These are phyloP conservation scores for Ambrosia trifida DNA, from an alignment of 129 eudicot species.

Conservation along the genomic window DNA sequence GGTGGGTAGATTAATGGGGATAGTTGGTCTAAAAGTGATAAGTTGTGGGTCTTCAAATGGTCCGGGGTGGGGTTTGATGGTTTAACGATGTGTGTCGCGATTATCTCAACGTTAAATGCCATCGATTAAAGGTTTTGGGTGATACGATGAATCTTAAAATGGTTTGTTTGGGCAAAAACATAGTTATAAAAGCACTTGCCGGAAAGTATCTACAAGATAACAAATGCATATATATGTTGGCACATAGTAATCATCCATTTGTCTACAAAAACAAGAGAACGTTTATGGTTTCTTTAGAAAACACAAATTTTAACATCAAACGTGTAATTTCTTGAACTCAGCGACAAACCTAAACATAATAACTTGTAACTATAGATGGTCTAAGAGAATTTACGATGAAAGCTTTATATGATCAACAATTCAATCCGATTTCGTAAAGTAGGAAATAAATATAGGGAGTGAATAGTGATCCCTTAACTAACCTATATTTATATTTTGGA, in stretches of 20 bases:
- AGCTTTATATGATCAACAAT: too few species aligned
- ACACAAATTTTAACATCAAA: neutral
- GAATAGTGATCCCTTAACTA: too few species aligned
- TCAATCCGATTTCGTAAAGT: too few species aligned
- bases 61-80: conserved; percentile 43
- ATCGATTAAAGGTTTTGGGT: neutral
- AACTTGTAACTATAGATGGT: too few species aligned
- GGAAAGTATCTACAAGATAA: neutral
- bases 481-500: too few species aligned
- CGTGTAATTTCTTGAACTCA: too few species aligned
- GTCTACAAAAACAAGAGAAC: conserved; percentile 1
- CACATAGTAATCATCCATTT: conserved; percentile 11
- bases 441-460: too few species aligned
- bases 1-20: conserved; percentile 19
- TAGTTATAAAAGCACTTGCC: neutral
- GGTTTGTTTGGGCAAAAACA: neutral
- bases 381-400: too few species aligned
- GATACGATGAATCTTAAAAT: neutral
- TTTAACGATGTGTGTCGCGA: conserved; percentile 26
- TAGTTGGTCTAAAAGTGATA: conserved; percentile 46
- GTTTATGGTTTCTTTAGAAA: neutral
- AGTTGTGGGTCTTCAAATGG: conserved; percentile 15
- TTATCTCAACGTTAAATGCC: conserved; percentile 32
- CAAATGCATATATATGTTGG: neutral
- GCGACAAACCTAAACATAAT: too few species aligned